A percentile compares a stretch with the other conserved stretches of the same genome.
phyloP scores from a whole-genome alignment of 768 basidiomycete species.

The Phlebiopsis gigantea region DNA sequence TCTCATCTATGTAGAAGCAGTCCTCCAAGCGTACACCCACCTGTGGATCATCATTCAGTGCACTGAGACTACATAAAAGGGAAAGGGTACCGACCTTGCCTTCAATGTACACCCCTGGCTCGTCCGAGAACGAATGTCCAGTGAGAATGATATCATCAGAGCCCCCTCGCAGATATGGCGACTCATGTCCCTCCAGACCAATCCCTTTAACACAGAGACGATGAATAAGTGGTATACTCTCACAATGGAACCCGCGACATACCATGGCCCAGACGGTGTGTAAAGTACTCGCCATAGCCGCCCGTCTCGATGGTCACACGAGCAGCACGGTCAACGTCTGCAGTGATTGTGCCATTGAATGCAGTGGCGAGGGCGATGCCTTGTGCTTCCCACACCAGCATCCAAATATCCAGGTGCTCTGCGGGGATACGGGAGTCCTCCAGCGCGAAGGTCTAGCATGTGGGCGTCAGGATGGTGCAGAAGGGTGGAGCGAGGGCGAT shows the following conservation, averaged over 20 bases:
- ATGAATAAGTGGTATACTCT: background rate
- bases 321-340: conserved; percentile 59
- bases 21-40: conserved; percentile 82
- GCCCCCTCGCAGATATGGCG: conserved; percentile 74
- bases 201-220: conserved; percentile 47
- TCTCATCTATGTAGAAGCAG: conserved; percentile 62
- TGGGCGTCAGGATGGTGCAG: background rate
- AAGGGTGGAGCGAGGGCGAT: background rate
- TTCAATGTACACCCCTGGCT: conserved; percentile 74
- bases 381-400: conserved; percentile 61
- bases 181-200: conserved; percentile 79
- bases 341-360: conserved; percentile 41
- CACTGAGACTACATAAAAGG: background rate
- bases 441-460: conserved; percentile 58
- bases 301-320: conserved; percentile 39
- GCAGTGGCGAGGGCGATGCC: conserved; percentile 44
- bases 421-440: conserved; percentile 47
- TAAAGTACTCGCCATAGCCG: conserved; percentile 58
- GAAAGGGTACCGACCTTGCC: conserved; percentile 41
- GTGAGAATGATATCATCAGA: conserved; percentile 48
- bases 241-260: conserved; percentile 9
- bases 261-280: conserved; percentile 82
- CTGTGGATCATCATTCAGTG: conserved; percentile 28
- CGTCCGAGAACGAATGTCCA: conserved; percentile 78
- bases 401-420: conserved; percentile 56